Percentiles rank a stretch among this genome's conserved stretches.
Evolutionary conservation across 2,329 filamentous ascomycete genomes (phyloP).

Genomic region (Myriosclerotinia curreyana): DNA sequence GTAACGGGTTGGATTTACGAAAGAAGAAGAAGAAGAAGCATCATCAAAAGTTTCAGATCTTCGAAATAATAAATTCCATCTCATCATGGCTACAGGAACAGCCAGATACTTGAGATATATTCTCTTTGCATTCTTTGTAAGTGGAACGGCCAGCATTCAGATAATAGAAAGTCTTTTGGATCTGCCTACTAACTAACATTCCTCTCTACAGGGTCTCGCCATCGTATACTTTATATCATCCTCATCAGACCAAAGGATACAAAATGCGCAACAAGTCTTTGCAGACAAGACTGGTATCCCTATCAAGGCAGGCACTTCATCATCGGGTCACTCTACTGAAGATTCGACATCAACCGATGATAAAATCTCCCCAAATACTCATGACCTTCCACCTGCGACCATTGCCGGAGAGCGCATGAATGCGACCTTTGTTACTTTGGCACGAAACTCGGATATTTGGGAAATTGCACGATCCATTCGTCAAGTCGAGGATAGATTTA

Average conservation of each 20-base stretch:
- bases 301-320: conserved; percentile 31
- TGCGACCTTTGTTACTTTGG: conserved; percentile 94
- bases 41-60: neutral
- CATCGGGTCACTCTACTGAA: conserved; percentile 29
- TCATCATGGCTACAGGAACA: conserved; percentile 38
- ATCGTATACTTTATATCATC: conserved; percentile 81
- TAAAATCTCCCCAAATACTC: conserved; percentile 35
- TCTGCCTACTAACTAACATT: neutral
- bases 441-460: conserved; percentile 91
- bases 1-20: conserved; percentile 1
- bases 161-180: conserved; percentile 5
- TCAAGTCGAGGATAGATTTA: conserved; percentile 97
- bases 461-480: conserved; percentile 95
- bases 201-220: conserved; percentile 52
- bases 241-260: conserved; percentile 48
- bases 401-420: conserved; percentile 78
- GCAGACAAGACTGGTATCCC: conserved; percentile 30
- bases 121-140: conserved; percentile 79
- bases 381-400: conserved; percentile 44
- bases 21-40: no score
- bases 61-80: neutral
- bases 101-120: conserved; percentile 73
- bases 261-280: conserved; percentile 35
- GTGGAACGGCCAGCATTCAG: conserved; percentile 38
- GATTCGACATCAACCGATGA: conserved; percentile 23